These are phyloP conservation scores for Solanum appendiculatum DNA, from an alignment of 257 asterid species.

Conservation along the genomic window DNA sequence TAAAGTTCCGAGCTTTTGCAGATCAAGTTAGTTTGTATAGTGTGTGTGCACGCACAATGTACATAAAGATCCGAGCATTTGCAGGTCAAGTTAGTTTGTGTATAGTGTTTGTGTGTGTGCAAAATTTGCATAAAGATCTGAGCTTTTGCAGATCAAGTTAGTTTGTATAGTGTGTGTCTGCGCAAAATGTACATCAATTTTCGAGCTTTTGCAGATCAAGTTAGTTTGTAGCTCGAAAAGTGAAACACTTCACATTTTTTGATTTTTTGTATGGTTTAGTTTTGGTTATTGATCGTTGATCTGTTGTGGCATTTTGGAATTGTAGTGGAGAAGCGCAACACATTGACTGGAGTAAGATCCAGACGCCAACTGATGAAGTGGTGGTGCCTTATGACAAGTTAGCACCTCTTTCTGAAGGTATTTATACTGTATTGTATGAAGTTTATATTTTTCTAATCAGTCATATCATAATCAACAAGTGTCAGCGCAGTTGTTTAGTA, in stretches of 20 bases:
- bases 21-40: not conserved
- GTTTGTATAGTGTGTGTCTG: not conserved
- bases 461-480: not conserved
- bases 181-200: not conserved
- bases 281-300: not conserved
- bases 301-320: not conserved
- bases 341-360: slow-evolving; percentile 37
- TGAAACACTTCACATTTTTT: not conserved
- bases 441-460: not conserved
- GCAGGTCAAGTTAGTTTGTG: not conserved
- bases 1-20: not conserved
- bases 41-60: not conserved
- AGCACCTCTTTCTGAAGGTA: slow-evolving; percentile 80
- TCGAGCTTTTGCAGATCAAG: not conserved
- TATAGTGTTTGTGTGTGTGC: not conserved
- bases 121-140: not conserved
- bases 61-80: not conserved
- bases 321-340: slow-evolving; percentile 28
- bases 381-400: slow-evolving; percentile 34
- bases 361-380: slow-evolving; percentile 34
- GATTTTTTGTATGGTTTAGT: not conserved
- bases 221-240: not conserved
- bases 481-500: not conserved
- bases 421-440: not conserved
- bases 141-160: not conserved